A percentile compares a stretch with the other conserved stretches of the same genome.
Conservation (phyloP, 1,139 yeast genomes). For the Candida sp. region DNA sequence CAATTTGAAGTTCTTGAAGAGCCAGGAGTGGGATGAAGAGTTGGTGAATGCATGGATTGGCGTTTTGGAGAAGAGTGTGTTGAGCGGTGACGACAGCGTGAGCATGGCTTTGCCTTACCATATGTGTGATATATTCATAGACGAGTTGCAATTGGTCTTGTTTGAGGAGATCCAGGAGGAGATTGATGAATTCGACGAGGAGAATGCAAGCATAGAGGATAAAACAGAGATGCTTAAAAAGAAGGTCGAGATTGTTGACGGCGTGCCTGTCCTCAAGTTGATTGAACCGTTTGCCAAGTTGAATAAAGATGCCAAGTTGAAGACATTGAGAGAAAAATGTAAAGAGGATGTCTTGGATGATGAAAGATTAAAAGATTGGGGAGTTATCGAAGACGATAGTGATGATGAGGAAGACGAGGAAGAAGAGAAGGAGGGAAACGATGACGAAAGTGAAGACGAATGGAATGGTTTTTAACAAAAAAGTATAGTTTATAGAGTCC, state of each 20-base stretch:
- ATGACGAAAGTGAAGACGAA: conserved; percentile 28
- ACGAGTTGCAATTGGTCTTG: conserved; percentile 77
- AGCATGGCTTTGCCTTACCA: conserved; percentile 87
- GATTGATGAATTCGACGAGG: conserved; percentile 36
- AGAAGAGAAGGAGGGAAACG: conserved; percentile 18
- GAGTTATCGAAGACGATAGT: conserved; percentile 40
- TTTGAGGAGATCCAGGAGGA: conserved; percentile 51
- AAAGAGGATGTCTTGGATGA: conserved; percentile 70
- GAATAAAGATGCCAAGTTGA: conserved; percentile 53
- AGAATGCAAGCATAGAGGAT: conserved; percentile 24
- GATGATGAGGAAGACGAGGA: conserved; percentile 23
- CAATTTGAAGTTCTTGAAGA: conserved; percentile 59
- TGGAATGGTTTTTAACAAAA: conserved; percentile 34
- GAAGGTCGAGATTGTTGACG: conserved; percentile 36
- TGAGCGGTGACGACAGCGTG: conserved; percentile 61
- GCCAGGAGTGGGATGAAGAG: conserved; percentile 58
- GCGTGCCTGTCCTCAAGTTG: conserved; percentile 58
- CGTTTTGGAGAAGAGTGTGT: conserved; percentile 45
- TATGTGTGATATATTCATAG: conserved; percentile 80
- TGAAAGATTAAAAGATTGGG: conserved; percentile 69
- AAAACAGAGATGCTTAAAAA: conserved; percentile 26
- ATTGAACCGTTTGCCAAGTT: conserved; percentile 64
- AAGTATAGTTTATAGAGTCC: background rate
- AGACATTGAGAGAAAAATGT: conserved; percentile 69
- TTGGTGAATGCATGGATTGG: conserved; percentile 51